Base-by-base conservation (phyloP, 306 rosid genomes). In the Malus fusca region DNA sequence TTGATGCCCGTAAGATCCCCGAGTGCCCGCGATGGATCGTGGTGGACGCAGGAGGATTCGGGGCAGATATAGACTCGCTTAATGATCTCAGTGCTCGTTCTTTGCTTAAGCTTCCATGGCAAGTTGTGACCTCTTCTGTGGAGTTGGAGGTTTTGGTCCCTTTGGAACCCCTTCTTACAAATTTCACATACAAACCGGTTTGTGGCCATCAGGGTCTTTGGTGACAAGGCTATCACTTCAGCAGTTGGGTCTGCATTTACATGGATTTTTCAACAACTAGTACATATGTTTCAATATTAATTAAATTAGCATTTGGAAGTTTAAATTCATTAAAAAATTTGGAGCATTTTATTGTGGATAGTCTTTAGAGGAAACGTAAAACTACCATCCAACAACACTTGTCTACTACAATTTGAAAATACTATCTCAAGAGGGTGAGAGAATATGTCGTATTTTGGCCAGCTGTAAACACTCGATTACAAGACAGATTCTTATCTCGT, bases 1-100 rank as follows among this genome's bases (percentile, higher is more conserved):
- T 93, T 93, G 28, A 93, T 91, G 18, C 98, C 98, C 0, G 98
- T 93, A 31, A 93, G 96, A 76, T 93, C 98, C 4, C 98, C 98
- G 0, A 93, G 85, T 25, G 98, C 98, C 42, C 98, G 83, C 14
- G 84, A 80, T 1, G 98, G 96, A 52, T 84, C 86, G 76, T 93
- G 95, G 77, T 93, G 98, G 14, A 93, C 98, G 12, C 98, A 93
- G 0, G 92, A 82, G 3, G 92, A 55, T 65, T 91, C 98, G 0
- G 98, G 98, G 44, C 98, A 93, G 18, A 93, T 86, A 8, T 91
- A 93, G 40, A 93, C 98, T 66, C 83, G 48, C 80, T 88, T 89
- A 31, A 83, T 56, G 30, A 85, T 59, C 5, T 91, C 96, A 3
- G 84, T 75, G 53, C 76, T 79, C 2, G 82, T 78, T 82, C 97